These are phyloP conservation scores for Aechmea fasciata DNA, from an alignment of 176 grass and related monocot genomes.

Conservation along the genomic window DNA sequence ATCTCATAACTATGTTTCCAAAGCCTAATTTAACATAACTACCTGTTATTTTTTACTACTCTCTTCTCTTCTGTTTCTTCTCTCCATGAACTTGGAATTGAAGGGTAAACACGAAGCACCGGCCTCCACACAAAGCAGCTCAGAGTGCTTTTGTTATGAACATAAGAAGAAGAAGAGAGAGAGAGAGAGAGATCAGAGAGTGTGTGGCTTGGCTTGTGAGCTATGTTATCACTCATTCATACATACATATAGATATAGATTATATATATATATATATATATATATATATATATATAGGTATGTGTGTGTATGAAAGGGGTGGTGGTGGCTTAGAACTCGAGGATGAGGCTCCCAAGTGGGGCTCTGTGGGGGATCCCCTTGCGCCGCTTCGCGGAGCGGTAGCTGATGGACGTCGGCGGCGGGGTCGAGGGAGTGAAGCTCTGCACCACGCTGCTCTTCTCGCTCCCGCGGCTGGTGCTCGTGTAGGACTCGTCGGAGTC, in stretches of 20 bases:
- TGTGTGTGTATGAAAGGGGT: neutral
- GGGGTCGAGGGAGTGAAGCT: constrained; percentile 73
- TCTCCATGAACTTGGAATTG: too few species aligned
- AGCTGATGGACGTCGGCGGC: constrained; percentile 32
- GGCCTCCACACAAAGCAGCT: too few species aligned
- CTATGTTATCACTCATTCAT: too few species aligned
- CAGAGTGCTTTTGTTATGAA: too few species aligned
- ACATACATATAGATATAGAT: too few species aligned
- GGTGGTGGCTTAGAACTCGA: constrained; percentile 40
- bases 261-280: too few species aligned
- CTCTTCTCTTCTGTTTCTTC: too few species aligned
- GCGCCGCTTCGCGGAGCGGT: constrained; percentile 49
- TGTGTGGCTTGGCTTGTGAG: too few species aligned
- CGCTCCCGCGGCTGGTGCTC: constrained; percentile 21
- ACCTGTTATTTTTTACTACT: neutral
- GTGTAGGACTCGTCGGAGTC: constrained; percentile 13
- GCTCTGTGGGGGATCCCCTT: constrained; percentile 82
- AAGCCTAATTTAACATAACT: neutral
- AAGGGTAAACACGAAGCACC: too few species aligned
- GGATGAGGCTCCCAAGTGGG: constrained; percentile 67
- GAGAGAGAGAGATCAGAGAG: too few species aligned
- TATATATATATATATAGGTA: neutral
- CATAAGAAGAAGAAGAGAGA: too few species aligned
- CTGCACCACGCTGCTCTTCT: constrained; percentile 16
- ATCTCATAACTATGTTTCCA: neutral